phyloP scores from a whole-genome alignment of 495 filamentous ascomycete species.

The Cladorrhinum samala region DNA sequence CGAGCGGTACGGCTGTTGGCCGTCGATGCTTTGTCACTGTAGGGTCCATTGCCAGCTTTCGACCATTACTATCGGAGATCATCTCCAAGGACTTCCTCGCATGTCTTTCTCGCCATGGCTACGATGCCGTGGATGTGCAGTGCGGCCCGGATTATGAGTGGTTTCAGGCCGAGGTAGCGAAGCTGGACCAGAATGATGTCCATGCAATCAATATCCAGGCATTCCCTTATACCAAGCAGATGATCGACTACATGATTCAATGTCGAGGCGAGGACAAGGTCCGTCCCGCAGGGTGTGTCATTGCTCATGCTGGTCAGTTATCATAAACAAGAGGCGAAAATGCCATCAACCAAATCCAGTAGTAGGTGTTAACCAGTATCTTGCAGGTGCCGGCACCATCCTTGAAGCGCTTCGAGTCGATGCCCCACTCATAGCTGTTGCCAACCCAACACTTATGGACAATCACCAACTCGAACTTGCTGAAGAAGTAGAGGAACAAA shows the following conservation, averaged over 20 bases:
- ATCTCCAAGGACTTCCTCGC: slow-evolving; percentile 55
- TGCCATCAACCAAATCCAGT: background rate
- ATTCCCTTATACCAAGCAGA: slow-evolving; percentile 58
- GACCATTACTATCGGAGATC: slow-evolving; percentile 59
- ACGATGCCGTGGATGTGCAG: slow-evolving; percentile 65
- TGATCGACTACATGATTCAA: slow-evolving; percentile 49
- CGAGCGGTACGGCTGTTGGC: background rate
- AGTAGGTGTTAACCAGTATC: background rate
- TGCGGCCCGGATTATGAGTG: slow-evolving; percentile 55
- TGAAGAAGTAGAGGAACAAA: slow-evolving; percentile 57
- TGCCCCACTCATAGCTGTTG: slow-evolving; percentile 74
- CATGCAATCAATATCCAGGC: slow-evolving; percentile 45
- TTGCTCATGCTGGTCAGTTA: slow-evolving; percentile 78
- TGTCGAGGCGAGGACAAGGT: slow-evolving; percentile 25
- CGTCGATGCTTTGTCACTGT: slow-evolving; percentile 66
- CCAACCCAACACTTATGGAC: slow-evolving; percentile 74
- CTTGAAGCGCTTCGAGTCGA: slow-evolving; percentile 65
- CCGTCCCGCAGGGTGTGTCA: slow-evolving; percentile 56
- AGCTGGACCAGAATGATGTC: slow-evolving; percentile 6
- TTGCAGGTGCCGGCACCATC: slow-evolving; percentile 78
- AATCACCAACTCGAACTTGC: slow-evolving; percentile 92
- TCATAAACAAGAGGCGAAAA: no score
- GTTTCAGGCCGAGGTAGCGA: slow-evolving; percentile 19
- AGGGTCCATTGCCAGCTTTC: slow-evolving; percentile 84
- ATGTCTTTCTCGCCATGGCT: slow-evolving; percentile 47